Evolutionary conservation across 139 green algal genomes (phyloP).

Genomic region (Coelastrella sp.): DNA sequence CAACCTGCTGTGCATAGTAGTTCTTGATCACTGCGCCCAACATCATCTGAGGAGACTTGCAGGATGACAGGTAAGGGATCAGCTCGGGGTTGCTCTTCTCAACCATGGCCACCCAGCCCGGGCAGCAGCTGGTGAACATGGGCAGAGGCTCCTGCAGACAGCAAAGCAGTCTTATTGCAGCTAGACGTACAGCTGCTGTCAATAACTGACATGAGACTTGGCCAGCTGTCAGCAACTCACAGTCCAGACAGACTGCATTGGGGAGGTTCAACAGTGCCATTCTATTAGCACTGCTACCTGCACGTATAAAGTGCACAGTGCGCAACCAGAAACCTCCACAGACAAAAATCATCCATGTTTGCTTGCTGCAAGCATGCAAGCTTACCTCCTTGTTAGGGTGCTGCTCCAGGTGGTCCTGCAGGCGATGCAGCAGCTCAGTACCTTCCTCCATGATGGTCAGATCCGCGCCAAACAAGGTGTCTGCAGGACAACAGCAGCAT

Average conservation of each 20-base stretch:
- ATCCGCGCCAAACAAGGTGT: constrained; percentile 76
- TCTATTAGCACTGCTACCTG: no score
- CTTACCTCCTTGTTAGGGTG: constrained; percentile 50
- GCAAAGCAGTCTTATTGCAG: constrained; percentile 6
- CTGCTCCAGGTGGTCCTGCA: constrained; percentile 33
- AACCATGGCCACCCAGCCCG: constrained; percentile 71
- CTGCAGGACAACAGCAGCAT: constrained; percentile 54
- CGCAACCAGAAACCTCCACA: no score
- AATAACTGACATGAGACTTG: not conserved
- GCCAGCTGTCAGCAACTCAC: no score
- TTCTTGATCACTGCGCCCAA: constrained; percentile 76
- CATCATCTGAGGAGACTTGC: constrained; percentile 83
- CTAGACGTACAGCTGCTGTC: not conserved
- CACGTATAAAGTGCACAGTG: no score
- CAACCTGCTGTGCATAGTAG: constrained; percentile 65
- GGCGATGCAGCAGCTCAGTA: constrained; percentile 71
- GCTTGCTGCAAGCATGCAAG: not conserved
- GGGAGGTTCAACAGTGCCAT: no score
- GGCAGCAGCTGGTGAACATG: constrained; percentile 87
- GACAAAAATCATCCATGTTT: no score
- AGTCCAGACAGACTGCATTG: no score
- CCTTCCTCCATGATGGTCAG: constrained; percentile 87
- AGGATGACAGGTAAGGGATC: constrained; percentile 78
- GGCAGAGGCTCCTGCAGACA: constrained; percentile 61
- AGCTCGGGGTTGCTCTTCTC: constrained; percentile 81